A percentile compares a stretch with the other conserved stretches of the same genome.
Conservation (phyloP, 176 grass and related monocot genomes). For the Phyllostachys edulis region DNA sequence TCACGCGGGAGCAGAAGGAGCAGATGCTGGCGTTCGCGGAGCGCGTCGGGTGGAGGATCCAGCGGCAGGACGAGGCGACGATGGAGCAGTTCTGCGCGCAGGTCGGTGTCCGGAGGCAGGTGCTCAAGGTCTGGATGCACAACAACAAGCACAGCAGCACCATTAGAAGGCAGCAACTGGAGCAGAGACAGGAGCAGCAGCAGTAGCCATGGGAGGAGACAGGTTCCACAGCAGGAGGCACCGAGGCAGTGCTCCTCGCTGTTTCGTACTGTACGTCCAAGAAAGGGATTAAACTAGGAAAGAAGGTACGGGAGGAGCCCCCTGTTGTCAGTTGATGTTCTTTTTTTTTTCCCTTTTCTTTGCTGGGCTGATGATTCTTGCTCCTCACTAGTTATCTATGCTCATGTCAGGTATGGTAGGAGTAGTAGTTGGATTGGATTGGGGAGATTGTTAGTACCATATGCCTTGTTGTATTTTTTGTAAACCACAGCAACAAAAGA, state of each 20-base stretch:
- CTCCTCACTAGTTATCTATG: background rate
- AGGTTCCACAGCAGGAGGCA: background rate
- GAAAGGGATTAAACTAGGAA: background rate
- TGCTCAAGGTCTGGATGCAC: slow-evolving; percentile 97
- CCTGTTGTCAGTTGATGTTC: background rate
- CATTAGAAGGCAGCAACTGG: slow-evolving; percentile 33
- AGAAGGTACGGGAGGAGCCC: background rate
- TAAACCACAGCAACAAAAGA: background rate
- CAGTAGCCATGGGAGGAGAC: slow-evolving; percentile 17
- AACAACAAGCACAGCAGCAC: slow-evolving; percentile 76
- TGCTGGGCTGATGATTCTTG: background rate
- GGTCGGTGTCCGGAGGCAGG: slow-evolving; percentile 50
- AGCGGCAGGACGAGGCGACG: slow-evolving; percentile 52
- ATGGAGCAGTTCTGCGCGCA: slow-evolving; percentile 58
- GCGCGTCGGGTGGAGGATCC: slow-evolving; percentile 50
- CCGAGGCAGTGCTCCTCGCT: background rate
- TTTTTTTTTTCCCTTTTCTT: background rate
- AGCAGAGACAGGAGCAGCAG: slow-evolving; percentile 19
- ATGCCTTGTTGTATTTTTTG: background rate
- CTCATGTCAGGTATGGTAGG: background rate
- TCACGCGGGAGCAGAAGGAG: slow-evolving; percentile 70
- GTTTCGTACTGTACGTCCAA: background rate
- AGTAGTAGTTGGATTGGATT: background rate
- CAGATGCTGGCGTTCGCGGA: slow-evolving; percentile 36
- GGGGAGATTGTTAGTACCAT: background rate